A percentile compares a stretch with the other conserved stretches of the same genome.
phyloP scores from a whole-genome alignment of 768 basidiomycete species.

The Lactarius tabidus region DNA sequence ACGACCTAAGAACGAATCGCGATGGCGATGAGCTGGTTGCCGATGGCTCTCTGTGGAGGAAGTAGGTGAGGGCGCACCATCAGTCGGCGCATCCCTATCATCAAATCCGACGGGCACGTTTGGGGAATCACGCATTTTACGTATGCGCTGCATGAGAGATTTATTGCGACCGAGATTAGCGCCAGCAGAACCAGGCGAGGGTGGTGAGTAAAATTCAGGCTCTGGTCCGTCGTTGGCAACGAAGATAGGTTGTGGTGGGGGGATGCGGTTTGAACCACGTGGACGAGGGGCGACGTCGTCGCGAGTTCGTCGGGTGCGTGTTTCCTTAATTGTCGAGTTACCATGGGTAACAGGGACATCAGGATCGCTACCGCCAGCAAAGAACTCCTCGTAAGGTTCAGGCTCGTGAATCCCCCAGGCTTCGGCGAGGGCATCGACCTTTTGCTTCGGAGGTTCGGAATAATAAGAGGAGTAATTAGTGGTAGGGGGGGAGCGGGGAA shows the following conservation, averaged over 20 bases:
- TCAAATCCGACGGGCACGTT: constrained; percentile 64
- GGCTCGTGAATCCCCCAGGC: constrained; percentile 93
- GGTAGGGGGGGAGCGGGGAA: constrained; percentile 9
- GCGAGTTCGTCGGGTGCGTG: constrained; percentile 36
- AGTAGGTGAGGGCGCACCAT: constrained; percentile 41
- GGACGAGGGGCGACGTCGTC: constrained; percentile 38
- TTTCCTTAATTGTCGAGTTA: constrained; percentile 4
- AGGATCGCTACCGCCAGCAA: constrained; percentile 64
- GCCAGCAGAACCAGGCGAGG: constrained; percentile 37
- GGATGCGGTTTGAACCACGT: constrained; percentile 48
- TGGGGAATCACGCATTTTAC: constrained; percentile 82
- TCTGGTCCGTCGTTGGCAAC: constrained; percentile 33
- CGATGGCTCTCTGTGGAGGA: constrained; percentile 34
- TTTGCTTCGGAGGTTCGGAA: constrained; percentile 68
- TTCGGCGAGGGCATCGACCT: constrained; percentile 84
- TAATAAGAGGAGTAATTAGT: constrained; percentile 28
- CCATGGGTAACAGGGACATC: constrained; percentile 54
- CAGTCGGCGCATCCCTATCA: constrained; percentile 39
- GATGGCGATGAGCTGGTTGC: constrained; percentile 66
- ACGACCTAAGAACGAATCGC: constrained; percentile 77
- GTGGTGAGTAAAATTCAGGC: constrained; percentile 39
- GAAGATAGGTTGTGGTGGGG: constrained; percentile 82
- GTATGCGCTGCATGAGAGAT: constrained; percentile 84
- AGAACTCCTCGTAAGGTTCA: constrained; percentile 88
- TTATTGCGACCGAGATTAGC: constrained; percentile 65